Conservation (phyloP, 208 protist genomes). For the Leishmania gerbilli region DNA sequence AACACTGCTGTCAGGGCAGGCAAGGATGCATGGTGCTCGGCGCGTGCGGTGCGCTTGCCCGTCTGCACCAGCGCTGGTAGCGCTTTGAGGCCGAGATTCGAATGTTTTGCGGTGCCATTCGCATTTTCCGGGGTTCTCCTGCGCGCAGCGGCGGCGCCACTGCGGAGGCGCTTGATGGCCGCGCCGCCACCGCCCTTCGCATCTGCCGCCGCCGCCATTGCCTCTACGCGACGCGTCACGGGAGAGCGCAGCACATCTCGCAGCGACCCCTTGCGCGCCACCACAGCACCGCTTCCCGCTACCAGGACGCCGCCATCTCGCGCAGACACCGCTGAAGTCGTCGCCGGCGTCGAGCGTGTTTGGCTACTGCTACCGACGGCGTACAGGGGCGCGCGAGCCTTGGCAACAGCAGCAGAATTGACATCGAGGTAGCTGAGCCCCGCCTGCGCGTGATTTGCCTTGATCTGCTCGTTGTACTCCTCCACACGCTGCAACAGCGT, state of each 20-base stretch:
- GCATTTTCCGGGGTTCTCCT: neutral
- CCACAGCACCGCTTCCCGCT: conserved; percentile 1
- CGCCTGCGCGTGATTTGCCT: conserved; percentile 12
- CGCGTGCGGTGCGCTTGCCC: conserved; percentile 9
- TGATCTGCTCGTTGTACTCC: conserved; percentile 31
- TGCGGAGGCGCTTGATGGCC: conserved; percentile 2
- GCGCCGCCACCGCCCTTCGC: neutral
- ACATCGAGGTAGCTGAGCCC: conserved; percentile 4
- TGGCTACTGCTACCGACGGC: neutral
- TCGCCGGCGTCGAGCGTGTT: neutral
- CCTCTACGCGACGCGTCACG: neutral
- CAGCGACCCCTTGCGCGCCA: conserved; percentile 12
- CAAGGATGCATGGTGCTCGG: neutral
- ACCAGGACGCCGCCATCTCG: neutral
- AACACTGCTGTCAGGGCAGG: conserved; percentile 6
- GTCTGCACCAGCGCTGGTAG: neutral
- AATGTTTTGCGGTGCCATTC: neutral
- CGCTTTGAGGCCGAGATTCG: neutral
- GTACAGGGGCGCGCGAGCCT: neutral
- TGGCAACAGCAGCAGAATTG: neutral
- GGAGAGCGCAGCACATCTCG: conserved; percentile 20
- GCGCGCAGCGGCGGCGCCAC: conserved; percentile 4
- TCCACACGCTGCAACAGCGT: conserved; percentile 18
- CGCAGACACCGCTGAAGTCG: neutral
- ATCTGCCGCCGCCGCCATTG: neutral